These are phyloP conservation scores for Carallia brachiata DNA, from an alignment of 345 rosid genomes.

Conservation along the genomic window DNA sequence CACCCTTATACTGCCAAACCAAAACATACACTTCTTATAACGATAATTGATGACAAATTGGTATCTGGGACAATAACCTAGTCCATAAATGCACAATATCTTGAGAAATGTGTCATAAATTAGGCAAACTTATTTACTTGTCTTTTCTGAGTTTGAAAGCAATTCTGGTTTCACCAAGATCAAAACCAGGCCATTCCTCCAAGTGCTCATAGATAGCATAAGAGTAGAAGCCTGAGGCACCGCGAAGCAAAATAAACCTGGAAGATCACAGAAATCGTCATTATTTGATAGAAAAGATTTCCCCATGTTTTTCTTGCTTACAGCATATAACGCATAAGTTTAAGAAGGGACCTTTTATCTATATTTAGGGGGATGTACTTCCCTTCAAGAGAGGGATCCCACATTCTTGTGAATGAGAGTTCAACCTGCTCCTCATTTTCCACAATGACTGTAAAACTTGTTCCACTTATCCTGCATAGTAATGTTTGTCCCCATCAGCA, in stretches of 20 bases:
- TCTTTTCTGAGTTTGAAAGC: conserved; percentile 81
- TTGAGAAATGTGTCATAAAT: conserved; percentile 1
- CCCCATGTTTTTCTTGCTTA: background rate
- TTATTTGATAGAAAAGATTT: no score
- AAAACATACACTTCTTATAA: background rate
- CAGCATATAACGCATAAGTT: background rate
- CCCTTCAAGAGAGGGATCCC: conserved; percentile 25
- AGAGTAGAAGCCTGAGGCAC: conserved; percentile 77
- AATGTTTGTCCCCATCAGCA: conserved; percentile 16
- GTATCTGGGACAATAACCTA: background rate
- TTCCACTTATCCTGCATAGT: conserved; percentile 35
- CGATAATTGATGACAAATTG: conserved; percentile 1
- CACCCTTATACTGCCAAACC: background rate
- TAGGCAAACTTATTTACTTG: conserved; percentile 41
- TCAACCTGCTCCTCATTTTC: conserved; percentile 33
- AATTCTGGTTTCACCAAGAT: conserved; percentile 71
- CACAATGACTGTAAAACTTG: conserved; percentile 18
- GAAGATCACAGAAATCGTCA: background rate
- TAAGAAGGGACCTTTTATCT: conserved; percentile 33
- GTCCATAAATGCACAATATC: background rate
- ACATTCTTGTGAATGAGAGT: conserved; percentile 30
- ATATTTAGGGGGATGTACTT: conserved; percentile 25
- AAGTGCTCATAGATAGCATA: conserved; percentile 74
- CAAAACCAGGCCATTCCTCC: conserved; percentile 80
- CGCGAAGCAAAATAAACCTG: conserved; percentile 67